Evolutionary conservation across 2,329 filamentous ascomycete genomes (phyloP).

Genomic region (Gremmenia infestans): DNA sequence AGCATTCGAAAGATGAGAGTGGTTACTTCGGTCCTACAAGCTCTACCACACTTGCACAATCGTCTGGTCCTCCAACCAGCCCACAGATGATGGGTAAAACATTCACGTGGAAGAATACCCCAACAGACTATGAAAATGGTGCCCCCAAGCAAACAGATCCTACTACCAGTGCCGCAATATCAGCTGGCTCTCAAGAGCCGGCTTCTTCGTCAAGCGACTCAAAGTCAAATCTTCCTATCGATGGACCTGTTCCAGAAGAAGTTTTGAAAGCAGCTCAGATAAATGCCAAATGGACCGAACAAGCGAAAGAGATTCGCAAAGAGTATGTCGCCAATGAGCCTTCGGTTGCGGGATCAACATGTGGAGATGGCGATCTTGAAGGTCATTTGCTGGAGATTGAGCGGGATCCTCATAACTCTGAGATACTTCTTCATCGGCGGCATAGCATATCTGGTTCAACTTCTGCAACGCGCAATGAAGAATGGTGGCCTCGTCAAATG

Average conservation of each 20-base stretch:
- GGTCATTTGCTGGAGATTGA: constrained; percentile 47
- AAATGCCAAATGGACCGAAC: constrained; percentile 27
- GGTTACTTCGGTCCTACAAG: constrained; percentile 24
- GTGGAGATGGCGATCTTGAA: constrained; percentile 55
- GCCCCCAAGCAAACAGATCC: constrained; percentile 20
- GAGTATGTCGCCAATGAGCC: constrained; percentile 41
- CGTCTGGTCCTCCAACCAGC: constrained; percentile 17
- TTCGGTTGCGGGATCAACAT: constrained; percentile 54
- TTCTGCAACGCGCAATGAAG: constrained; percentile 43
- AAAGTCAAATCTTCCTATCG: constrained; percentile 5
- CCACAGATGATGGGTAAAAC: constrained; percentile 40
- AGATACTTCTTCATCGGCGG: constrained; percentile 55
- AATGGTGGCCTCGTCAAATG: constrained; percentile 64
- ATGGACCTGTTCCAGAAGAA: constrained; percentile 8
- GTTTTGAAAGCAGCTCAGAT: constrained; percentile 17
- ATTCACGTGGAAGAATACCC: constrained; percentile 62
- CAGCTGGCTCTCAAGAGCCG: constrained; percentile 3
- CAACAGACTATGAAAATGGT: constrained; percentile 49
- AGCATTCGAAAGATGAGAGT: constrained; percentile 50
- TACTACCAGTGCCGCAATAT: constrained; percentile 1
- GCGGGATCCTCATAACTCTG: constrained; percentile 38
- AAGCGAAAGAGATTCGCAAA: constrained; percentile 40
- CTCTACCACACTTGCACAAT: constrained; percentile 13
- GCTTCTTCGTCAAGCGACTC: constrained; percentile 4
- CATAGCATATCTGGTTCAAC: constrained; percentile 46